Base-by-base conservation (phyloP, 441 rosid genomes). In the Viola pubescens region DNA sequence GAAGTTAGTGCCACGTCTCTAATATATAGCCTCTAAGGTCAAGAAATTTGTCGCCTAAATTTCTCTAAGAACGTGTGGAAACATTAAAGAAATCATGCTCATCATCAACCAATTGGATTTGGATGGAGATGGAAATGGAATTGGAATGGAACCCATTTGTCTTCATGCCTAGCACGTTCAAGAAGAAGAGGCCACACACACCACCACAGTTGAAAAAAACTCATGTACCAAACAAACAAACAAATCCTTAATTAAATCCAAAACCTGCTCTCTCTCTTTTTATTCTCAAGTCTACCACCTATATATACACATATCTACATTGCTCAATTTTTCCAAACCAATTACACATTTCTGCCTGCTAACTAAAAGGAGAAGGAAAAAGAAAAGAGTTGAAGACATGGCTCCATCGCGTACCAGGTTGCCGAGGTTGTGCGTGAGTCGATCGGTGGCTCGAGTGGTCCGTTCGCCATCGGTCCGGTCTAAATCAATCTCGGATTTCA, bases 381-480 rank as follows among this genome's bases (percentile, higher is more conserved):
- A 26, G 2, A 1, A 26, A 2, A 2, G 34, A 26, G 34, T 26
- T 26, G 34, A 26, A 1, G 3, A 7, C 8, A 76, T 74, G 79
- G 71, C 67, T 37, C 56, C 69, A 19, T 60, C 71, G 14, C 67
- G 71, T 4, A 48, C 63, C n/a, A 71, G 71, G 71, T 75, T 84
- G 55, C 85, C 84, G 1, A 82, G 73, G 57, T 40, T 81, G 69
- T 72, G 81, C 54, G 54, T 85, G 16, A 70, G 82, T 73, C 65
- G 73, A 56, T 76, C 77, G 4, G 34, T 62, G 59, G 64, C 72
- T 62, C 71, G 75, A 8, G 82, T 80, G 62, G 74, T 82, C 70
- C 78, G 79, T 7, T 74, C 91, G 0, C 87, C 88, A 1, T 80
- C 89, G 0, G 67, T 79, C 38, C 74, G 76, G 56, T 58, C 70